Evolutionary conservation across 2,329 filamentous ascomycete species (phyloP).

Genomic region (Ceratocystiopsis minuta): DNA sequence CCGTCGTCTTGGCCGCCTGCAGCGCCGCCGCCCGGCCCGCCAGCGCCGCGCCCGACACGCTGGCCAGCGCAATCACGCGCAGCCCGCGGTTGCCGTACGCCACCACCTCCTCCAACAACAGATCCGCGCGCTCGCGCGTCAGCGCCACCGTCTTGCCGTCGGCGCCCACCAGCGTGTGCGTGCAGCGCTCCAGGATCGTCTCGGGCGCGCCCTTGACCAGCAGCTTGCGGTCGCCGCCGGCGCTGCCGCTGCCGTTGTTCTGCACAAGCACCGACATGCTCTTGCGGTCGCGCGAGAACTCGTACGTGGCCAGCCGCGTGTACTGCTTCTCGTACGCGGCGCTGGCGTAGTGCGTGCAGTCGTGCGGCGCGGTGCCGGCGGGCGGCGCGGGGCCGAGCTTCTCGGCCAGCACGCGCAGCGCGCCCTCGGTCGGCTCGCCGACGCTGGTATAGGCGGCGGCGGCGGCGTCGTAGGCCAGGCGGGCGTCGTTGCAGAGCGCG

Average conservation of each 20-base stretch:
- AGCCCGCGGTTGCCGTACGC: slow-evolving; percentile 86
- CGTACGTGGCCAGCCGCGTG: slow-evolving; percentile 68
- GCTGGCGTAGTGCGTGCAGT: slow-evolving; percentile 67
- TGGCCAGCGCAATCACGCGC: slow-evolving; percentile 85
- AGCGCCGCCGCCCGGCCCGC: no score
- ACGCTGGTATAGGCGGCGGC: slow-evolving; percentile 60
- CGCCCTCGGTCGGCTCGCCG: slow-evolving; percentile 90
- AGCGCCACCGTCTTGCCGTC: slow-evolving; percentile 63
- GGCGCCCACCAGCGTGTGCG: slow-evolving; percentile 58
- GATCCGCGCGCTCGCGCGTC: slow-evolving; percentile 45
- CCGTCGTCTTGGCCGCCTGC: slow-evolving; percentile 52
- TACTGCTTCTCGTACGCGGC: slow-evolving; percentile 63
- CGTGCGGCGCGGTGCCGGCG: slow-evolving; percentile 28
- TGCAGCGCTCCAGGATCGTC: slow-evolving; percentile 82
- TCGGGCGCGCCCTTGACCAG: slow-evolving; percentile 95
- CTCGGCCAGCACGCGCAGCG: slow-evolving; percentile 75
- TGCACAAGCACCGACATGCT: slow-evolving; percentile 95
- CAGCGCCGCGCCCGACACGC: slow-evolving; percentile 15
- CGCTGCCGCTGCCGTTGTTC: not conserved
- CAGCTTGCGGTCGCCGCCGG: slow-evolving; percentile 45
- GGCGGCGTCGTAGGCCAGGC: slow-evolving; percentile 64
- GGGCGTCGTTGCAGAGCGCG: slow-evolving; percentile 76
- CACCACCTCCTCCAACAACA: slow-evolving; percentile 63
- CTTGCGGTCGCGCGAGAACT: slow-evolving; percentile 95
- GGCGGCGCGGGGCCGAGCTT: slow-evolving; percentile 76